phyloP scores from a whole-genome alignment of 1,139 yeast genomes.

The Neolecta irregularis region DNA sequence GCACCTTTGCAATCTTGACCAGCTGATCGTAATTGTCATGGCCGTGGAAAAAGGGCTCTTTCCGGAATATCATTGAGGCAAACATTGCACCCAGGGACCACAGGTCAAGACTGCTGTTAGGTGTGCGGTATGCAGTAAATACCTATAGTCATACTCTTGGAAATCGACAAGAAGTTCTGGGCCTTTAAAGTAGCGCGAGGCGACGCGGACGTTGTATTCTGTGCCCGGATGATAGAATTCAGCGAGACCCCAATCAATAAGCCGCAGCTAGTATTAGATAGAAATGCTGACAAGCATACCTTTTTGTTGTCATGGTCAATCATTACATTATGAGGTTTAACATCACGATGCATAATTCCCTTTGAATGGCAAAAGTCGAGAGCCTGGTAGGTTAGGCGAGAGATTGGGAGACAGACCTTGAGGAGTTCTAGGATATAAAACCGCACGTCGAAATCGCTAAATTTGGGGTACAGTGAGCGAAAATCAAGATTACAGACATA shows the following conservation, averaged over 20 bases:
- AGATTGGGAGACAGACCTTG: conserved; percentile 22
- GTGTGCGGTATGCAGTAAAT: background rate
- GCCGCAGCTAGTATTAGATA: conserved; percentile 35
- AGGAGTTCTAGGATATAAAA: conserved; percentile 79
- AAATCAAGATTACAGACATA: conserved; percentile 82
- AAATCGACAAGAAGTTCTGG: conserved; percentile 92
- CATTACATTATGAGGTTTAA: conserved; percentile 96
- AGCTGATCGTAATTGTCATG: conserved; percentile 91
- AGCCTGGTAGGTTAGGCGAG: conserved; percentile 29
- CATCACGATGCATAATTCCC: conserved; percentile 98
- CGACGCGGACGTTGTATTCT: conserved; percentile 92
- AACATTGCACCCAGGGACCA: conserved; percentile 98
- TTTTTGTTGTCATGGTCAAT: conserved; percentile 66
- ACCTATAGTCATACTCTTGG: conserved; percentile 54
- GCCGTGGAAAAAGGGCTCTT: conserved; percentile 96
- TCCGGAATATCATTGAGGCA: conserved; percentile 91
- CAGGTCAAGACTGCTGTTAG: conserved; percentile 62
- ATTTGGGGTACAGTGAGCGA: conserved; percentile 79
- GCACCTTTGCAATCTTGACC: conserved; percentile 81
- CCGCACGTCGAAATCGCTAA: conserved; percentile 67
- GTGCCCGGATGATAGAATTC: conserved; percentile 93
- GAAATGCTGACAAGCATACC: conserved; percentile 3
- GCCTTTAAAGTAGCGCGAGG: conserved; percentile 94
- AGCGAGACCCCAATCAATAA: conserved; percentile 98
- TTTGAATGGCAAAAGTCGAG: conserved; percentile 87